Percentiles rank a stretch among this genome's conserved stretches.
Evolutionary conservation across 768 basidiomycete species (phyloP).

Genomic region (Phanerochaete carnosa): DNA sequence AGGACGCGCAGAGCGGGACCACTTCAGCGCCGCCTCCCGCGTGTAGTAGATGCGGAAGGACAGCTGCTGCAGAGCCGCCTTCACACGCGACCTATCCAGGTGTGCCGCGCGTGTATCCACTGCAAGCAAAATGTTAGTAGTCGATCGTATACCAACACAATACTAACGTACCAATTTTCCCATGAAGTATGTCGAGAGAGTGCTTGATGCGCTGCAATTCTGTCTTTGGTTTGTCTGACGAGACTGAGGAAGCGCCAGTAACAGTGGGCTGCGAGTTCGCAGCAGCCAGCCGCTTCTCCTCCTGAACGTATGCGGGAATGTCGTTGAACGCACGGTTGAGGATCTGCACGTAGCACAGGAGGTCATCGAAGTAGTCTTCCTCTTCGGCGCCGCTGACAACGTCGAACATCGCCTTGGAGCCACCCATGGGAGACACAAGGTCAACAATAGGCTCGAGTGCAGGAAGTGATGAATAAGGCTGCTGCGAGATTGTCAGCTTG

Average conservation of each 20-base stretch:
- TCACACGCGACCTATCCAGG: slow-evolving; percentile 72
- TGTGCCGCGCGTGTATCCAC: slow-evolving; percentile 74
- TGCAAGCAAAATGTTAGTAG: slow-evolving; percentile 21
- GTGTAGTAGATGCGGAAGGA: slow-evolving; percentile 65
- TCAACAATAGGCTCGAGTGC: slow-evolving; percentile 48
- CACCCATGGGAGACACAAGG: slow-evolving; percentile 44
- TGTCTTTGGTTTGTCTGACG: slow-evolving; percentile 33
- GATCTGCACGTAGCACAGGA: slow-evolving; percentile 53
- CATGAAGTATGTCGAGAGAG: slow-evolving; percentile 51
- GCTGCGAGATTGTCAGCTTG: slow-evolving; percentile 27
- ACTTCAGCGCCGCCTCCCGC: slow-evolving; percentile 33
- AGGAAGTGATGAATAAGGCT: slow-evolving; percentile 41
- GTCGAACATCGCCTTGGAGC: slow-evolving; percentile 46
- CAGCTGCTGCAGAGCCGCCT: slow-evolving; percentile 63
- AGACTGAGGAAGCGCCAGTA: not conserved
- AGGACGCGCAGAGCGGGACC: slow-evolving; percentile 13
- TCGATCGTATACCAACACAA: not conserved
- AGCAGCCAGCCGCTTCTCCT: slow-evolving; percentile 34
- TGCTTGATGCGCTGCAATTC: slow-evolving; percentile 44
- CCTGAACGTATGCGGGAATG: slow-evolving; percentile 51
- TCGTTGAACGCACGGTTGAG: slow-evolving; percentile 59
- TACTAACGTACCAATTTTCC: slow-evolving; percentile 53
- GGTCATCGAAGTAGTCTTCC: slow-evolving; percentile 53
- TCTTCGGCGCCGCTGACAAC: slow-evolving; percentile 44
- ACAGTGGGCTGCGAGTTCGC: slow-evolving; percentile 1